Evolutionary conservation across 75 land plant genomes (phyloP).

Genomic region (Cunninghamia lanceolata): DNA sequence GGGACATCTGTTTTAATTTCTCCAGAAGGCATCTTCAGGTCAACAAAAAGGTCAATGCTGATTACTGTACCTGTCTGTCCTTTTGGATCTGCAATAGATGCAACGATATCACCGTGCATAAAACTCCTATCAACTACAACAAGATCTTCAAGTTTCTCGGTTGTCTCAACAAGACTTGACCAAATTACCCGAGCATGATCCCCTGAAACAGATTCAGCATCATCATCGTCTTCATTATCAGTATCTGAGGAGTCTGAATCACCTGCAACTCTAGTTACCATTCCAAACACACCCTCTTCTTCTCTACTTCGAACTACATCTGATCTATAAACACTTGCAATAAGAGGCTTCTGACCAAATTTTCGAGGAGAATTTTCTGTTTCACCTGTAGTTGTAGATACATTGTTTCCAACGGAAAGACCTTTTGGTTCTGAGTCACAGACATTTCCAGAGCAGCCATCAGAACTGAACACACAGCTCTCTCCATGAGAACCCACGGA

Average conservation of each 20-base stretch:
- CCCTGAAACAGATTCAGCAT: slow-evolving; percentile 28
- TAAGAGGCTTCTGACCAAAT: neutral
- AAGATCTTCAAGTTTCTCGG: slow-evolving; percentile 46
- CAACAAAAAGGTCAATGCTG: slow-evolving; percentile 66
- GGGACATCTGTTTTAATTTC: slow-evolving; percentile 52
- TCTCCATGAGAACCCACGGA: neutral
- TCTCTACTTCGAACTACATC: slow-evolving; percentile 62
- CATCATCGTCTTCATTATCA: slow-evolving; percentile 42
- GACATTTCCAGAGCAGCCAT: neutral
- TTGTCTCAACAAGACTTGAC: slow-evolving; percentile 64
- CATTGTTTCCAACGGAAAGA: neutral
- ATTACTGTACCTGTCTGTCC: slow-evolving; percentile 84
- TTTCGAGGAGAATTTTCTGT: neutral
- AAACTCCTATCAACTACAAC: slow-evolving; percentile 76
- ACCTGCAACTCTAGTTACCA: slow-evolving; percentile 86
- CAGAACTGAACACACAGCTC: neutral
- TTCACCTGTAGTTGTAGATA: neutral
- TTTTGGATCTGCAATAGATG: slow-evolving; percentile 67
- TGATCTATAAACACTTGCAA: slow-evolving; percentile 49
- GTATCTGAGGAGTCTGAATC: slow-evolving; percentile 63
- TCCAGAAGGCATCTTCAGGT: slow-evolving; percentile 56
- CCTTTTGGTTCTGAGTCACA: neutral
- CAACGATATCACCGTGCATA: slow-evolving; percentile 88
- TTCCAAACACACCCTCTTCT: slow-evolving; percentile 49
- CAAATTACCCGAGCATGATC: slow-evolving; percentile 70